Evolutionary conservation across 495 filamentous ascomycete genomes (phyloP).

Genomic region (Penicillium dipodomyicola): DNA sequence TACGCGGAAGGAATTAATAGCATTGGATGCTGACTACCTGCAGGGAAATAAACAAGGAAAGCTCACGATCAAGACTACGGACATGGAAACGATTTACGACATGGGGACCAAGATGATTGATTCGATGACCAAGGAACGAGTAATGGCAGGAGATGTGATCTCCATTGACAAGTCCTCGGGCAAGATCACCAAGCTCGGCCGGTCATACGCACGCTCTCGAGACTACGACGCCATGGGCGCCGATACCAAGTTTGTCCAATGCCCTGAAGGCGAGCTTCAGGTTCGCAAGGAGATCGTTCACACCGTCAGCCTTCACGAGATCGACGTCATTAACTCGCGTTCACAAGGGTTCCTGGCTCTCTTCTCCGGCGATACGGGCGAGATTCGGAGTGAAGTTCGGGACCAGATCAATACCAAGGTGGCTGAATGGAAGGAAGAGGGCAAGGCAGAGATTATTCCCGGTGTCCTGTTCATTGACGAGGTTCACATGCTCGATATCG

Average conservation of each 20-base stretch:
- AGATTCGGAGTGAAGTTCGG: conserved; percentile 93
- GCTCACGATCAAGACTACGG: conserved; percentile 98
- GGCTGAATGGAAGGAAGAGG: conserved; percentile 97
- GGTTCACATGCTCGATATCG: conserved; percentile 99
- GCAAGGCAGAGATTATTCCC: conserved; percentile 96
- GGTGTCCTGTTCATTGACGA: conserved; percentile 98
- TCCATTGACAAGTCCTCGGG: conserved; percentile 97
- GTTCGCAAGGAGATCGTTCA: conserved; percentile 96
- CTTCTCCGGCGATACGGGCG: conserved; percentile 96
- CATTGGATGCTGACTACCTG: conserved; percentile 21
- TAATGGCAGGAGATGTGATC: conserved; percentile 97
- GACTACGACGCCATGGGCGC: conserved; percentile 99
- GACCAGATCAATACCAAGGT: conserved; percentile 99
- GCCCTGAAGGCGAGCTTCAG: conserved; percentile 97
- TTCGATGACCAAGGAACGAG: conserved; percentile 96
- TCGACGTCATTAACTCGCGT: conserved; percentile 97
- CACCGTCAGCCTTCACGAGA: conserved; percentile 95
- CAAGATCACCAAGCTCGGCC: conserved; percentile 93
- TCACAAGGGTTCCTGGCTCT: conserved; percentile 95
- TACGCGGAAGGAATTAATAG: not conserved
- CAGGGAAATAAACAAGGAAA: conserved; percentile 94
- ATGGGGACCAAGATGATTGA: conserved; percentile 99
- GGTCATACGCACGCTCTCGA: conserved; percentile 86
- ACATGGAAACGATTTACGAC: conserved; percentile 99
- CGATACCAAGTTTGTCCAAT: conserved; percentile 97